phyloP scores from a whole-genome alignment of 2,329 filamentous ascomycete species.

The Monilinia vaccinii-corymbosi region DNA sequence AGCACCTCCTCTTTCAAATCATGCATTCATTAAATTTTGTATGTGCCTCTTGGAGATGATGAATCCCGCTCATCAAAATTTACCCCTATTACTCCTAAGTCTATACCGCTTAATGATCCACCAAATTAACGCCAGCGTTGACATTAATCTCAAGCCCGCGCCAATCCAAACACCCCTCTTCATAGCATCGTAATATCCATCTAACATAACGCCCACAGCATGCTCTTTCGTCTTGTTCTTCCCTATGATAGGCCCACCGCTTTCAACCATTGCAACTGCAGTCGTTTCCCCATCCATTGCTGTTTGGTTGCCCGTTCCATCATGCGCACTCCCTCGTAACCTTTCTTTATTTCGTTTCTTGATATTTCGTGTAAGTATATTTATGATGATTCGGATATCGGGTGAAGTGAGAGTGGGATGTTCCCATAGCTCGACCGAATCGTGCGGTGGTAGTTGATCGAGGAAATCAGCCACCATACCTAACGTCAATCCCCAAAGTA shows the following conservation, averaged over 20 bases:
- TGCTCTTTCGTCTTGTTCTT: conserved; percentile 19
- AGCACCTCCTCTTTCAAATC: neutral
- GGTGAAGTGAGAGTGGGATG: conserved; percentile 59
- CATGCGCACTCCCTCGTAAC: conserved; percentile 18
- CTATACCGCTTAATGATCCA: conserved; percentile 9
- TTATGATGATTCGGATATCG: conserved; percentile 51
- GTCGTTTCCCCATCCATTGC: conserved; percentile 24
- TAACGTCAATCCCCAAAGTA: conserved; percentile 61
- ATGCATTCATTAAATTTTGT: neutral
- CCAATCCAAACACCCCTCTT: conserved; percentile 25
- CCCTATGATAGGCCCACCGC: conserved; percentile 15
- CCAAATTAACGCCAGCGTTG: conserved; percentile 3
- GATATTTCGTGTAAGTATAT: conserved; percentile 49
- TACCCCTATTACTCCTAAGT: neutral
- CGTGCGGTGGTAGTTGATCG: conserved; percentile 54
- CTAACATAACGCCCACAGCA: conserved; percentile 27
- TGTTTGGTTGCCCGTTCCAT: conserved; percentile 25
- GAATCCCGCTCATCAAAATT: neutral
- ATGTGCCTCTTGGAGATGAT: neutral
- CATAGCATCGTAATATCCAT: conserved; percentile 28
- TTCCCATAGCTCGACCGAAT: conserved; percentile 53
- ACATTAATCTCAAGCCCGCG: conserved; percentile 16
- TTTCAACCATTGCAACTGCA: conserved; percentile 16
- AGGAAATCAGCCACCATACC: conserved; percentile 60
- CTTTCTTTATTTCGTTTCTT: conserved; percentile 38